A percentile compares a stretch with the other conserved stretches of the same genome.
Evolutionary conservation across 106 monocot species (phyloP).

Genomic region (Acorus calamus): DNA sequence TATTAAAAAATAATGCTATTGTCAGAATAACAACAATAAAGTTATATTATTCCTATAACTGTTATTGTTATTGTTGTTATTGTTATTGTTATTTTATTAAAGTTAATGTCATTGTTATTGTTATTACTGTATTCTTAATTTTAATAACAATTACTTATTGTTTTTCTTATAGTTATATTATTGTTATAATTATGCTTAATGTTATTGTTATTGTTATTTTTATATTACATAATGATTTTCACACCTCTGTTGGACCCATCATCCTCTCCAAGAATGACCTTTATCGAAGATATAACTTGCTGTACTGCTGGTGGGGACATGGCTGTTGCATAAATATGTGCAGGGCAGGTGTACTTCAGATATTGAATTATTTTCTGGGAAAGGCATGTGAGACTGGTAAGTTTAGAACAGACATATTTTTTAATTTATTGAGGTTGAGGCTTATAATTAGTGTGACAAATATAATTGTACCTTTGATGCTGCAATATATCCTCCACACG

Average conservation of each 20-base stretch:
- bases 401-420: neutral
- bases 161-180: too few relatives aligned
- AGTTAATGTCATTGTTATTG: too few relatives aligned
- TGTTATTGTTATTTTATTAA: too few relatives aligned
- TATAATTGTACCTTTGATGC: slow-evolving; percentile 17
- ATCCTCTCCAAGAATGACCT: slow-evolving; percentile 23
- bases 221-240: neutral
- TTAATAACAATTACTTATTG: too few relatives aligned
- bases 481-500: slow-evolving; percentile 29
- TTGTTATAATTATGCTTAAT: too few relatives aligned
- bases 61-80: too few relatives aligned
- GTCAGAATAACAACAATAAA: too few relatives aligned
- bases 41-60: too few relatives aligned
- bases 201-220: too few relatives aligned
- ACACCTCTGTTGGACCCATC: slow-evolving; percentile 26
- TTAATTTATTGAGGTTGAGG: neutral
- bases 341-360: slow-evolving; percentile 19
- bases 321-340: slow-evolving; percentile 25
- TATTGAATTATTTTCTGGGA: slow-evolving; percentile 23
- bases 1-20: too few relatives aligned
- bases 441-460: neutral
- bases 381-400: neutral
- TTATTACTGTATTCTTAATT: too few relatives aligned
- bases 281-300: slow-evolving; percentile 21
- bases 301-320: slow-evolving; percentile 29